Percentiles rank a stretch among this genome's conserved stretches.
Conservation (phyloP, 768 basidiomycete species). For the Boletus barrowsii region DNA sequence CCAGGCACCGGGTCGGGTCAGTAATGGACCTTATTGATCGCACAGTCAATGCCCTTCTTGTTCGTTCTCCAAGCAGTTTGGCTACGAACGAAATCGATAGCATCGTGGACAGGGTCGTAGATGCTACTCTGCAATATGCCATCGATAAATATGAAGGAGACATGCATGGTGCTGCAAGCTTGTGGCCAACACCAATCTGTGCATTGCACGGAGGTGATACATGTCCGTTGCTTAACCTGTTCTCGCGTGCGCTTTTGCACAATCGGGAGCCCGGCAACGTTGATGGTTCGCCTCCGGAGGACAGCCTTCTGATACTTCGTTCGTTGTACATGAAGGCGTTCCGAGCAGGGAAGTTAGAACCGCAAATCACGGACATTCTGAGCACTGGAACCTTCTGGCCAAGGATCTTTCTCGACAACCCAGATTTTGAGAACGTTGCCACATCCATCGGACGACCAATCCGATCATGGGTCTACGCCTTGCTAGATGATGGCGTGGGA, state of each 20-base stretch:
- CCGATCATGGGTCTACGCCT: conserved; percentile 62
- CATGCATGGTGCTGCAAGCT: conserved; percentile 33
- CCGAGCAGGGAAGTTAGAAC: conserved; percentile 53
- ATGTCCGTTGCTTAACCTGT: conserved; percentile 53
- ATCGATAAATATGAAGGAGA: conserved; percentile 57
- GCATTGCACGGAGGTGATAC: conserved; percentile 55
- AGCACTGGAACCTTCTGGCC: conserved; percentile 69
- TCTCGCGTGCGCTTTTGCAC: conserved; percentile 41
- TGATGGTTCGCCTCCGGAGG: conserved; percentile 9
- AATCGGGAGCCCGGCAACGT: conserved; percentile 21
- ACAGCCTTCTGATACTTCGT: conserved; percentile 34
- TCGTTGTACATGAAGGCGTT: conserved; percentile 61
- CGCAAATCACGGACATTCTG: conserved; percentile 57
- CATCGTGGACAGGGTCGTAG: conserved; percentile 67
- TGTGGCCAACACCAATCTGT: conserved; percentile 60
- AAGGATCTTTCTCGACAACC: conserved; percentile 71
- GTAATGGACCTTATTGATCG: conserved; percentile 78
- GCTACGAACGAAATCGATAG: conserved; percentile 61
- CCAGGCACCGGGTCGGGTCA: conserved; percentile 56
- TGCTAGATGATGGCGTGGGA: conserved; percentile 67
- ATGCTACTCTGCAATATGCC: conserved; percentile 74
- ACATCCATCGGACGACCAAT: conserved; percentile 62
- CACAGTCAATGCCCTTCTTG: conserved; percentile 58
- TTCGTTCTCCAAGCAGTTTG: conserved; percentile 44
- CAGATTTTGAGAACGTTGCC: conserved; percentile 66